Conservation (phyloP, 2,329 filamentous ascomycete genomes). For the Colletotrichum gloeosporioides region DNA sequence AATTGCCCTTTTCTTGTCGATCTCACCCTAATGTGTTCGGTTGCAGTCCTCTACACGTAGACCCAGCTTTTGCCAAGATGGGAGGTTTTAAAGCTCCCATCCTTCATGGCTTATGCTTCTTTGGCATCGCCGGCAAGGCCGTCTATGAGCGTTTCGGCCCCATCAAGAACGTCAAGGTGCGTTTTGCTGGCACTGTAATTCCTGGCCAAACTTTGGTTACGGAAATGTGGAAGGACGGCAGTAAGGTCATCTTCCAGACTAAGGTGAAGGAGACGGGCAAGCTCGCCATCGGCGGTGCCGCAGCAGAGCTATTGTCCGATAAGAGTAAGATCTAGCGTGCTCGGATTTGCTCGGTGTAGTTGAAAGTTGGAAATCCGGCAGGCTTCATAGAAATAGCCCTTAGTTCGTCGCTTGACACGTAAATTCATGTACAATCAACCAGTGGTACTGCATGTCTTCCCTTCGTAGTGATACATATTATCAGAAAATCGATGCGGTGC, state of each 20-base stretch:
- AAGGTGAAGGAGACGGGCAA: slow-evolving; percentile 94
- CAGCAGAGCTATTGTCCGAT: slow-evolving; percentile 69
- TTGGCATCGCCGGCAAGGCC: slow-evolving; percentile 90
- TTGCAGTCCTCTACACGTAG: slow-evolving; percentile 82
- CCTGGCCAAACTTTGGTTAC: slow-evolving; percentile 90
- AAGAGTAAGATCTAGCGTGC: slow-evolving; percentile 32
- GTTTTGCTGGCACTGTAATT: slow-evolving; percentile 85
- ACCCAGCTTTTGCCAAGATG: slow-evolving; percentile 91
- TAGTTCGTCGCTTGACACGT: not conserved
- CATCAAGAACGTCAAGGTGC: slow-evolving; percentile 91
- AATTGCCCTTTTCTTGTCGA: not conserved
- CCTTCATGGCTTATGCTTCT: slow-evolving; percentile 94
- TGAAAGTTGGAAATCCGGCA: not conserved
- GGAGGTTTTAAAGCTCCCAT: slow-evolving; percentile 96
- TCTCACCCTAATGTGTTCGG: not conserved
- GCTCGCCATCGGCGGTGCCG: slow-evolving; percentile 81
- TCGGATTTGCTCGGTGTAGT: not conserved
- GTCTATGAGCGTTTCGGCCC: slow-evolving; percentile 83
- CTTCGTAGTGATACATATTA: not conserved
- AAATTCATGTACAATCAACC: not conserved
- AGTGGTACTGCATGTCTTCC: not conserved
- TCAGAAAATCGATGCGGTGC: not conserved
- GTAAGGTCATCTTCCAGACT: slow-evolving; percentile 81
- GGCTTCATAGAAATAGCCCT: not conserved
- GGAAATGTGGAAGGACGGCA: slow-evolving; percentile 92